phyloP scores from a whole-genome alignment of 2,329 filamentous ascomycete genomes.

The Pseudocercospora musae region DNA sequence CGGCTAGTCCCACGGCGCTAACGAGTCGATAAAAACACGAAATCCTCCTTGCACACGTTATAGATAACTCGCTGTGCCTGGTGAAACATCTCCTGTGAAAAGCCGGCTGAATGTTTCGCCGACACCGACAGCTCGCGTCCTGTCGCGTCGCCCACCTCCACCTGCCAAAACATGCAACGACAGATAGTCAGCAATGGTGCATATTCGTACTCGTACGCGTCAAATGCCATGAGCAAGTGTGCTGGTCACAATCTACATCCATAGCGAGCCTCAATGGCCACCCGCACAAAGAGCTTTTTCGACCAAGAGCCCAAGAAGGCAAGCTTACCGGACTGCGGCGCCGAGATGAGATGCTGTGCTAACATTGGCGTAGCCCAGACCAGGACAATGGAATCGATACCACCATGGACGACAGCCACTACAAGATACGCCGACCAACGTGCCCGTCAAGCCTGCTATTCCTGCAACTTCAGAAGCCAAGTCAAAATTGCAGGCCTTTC shows the following conservation, averaged over 20 bases:
- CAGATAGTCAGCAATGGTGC: background rate
- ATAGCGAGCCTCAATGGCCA: constrained; percentile 20
- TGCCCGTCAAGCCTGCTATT: constrained; percentile 41
- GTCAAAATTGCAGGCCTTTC: constrained; percentile 55
- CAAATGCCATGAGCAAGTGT: background rate
- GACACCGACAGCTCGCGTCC: background rate
- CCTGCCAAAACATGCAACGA: background rate
- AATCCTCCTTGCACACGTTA: too few relatives aligned
- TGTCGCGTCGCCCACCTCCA: background rate
- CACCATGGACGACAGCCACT: constrained; percentile 20
- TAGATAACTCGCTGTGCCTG: background rate
- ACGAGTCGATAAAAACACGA: too few relatives aligned
- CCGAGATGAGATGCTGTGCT: constrained; percentile 2
- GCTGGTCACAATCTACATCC: background rate
- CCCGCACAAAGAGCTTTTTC: constrained; percentile 51
- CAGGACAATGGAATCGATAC: constrained; percentile 27
- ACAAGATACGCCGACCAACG: constrained; percentile 24
- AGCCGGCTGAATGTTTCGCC: background rate
- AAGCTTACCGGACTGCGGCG: constrained; percentile 8
- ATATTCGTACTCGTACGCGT: background rate
- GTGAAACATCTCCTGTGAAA: background rate
- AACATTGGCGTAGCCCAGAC: constrained; percentile 17
- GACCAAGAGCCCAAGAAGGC: constrained; percentile 48
- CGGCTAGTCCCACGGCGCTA: too few relatives aligned
- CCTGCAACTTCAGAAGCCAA: constrained; percentile 53